phyloP scores from a whole-genome alignment of 2,329 filamentous ascomycete genomes.

The Chaetomium globosum region DNA sequence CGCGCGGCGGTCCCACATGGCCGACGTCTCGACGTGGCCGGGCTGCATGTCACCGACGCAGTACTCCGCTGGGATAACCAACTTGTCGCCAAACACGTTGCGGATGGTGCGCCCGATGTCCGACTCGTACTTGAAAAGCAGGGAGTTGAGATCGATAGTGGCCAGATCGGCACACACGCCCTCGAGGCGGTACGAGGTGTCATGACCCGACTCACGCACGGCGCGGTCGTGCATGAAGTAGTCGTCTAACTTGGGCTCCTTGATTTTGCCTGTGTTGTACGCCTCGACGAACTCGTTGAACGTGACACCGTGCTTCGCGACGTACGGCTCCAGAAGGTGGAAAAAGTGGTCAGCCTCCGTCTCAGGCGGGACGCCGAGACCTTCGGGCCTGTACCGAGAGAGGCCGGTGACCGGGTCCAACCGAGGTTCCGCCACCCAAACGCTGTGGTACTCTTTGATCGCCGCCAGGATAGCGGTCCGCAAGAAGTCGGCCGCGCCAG shows the following conservation, averaged over 20 bases:
- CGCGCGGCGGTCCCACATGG: slow-evolving; percentile 86
- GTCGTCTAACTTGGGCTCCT: slow-evolving; percentile 86
- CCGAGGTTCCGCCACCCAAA: slow-evolving; percentile 81
- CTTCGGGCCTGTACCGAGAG: slow-evolving; percentile 81
- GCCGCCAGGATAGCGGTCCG: slow-evolving; percentile 79
- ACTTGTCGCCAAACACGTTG: slow-evolving; percentile 77
- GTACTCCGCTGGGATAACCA: slow-evolving; percentile 82
- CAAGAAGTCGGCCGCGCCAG: slow-evolving; percentile 78
- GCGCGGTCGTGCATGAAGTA: slow-evolving; percentile 97
- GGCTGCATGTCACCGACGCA: slow-evolving; percentile 67
- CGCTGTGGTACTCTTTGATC: slow-evolving; percentile 93
- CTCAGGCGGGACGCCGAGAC: slow-evolving; percentile 84
- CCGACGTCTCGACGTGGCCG: slow-evolving; percentile 76
- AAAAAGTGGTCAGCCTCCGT: slow-evolving; percentile 86
- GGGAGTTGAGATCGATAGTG: slow-evolving; percentile 90
- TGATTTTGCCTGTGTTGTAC: slow-evolving; percentile 77
- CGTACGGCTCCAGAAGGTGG: slow-evolving; percentile 79
- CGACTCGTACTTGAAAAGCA: slow-evolving; percentile 95
- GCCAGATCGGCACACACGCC: slow-evolving; percentile 84
- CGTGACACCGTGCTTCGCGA: slow-evolving; percentile 77
- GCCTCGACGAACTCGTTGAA: slow-evolving; percentile 84
- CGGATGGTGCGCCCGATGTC: slow-evolving; percentile 89
- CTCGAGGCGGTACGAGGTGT: slow-evolving; percentile 93
- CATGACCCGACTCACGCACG: slow-evolving; percentile 93
- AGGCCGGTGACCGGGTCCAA: slow-evolving; percentile 76